Percentiles rank a stretch among this genome's conserved stretches.
These are phyloP conservation scores for Trichocladium antarcticum DNA, from an alignment of 495 filamentous ascomycete species.

Conservation along the genomic window DNA sequence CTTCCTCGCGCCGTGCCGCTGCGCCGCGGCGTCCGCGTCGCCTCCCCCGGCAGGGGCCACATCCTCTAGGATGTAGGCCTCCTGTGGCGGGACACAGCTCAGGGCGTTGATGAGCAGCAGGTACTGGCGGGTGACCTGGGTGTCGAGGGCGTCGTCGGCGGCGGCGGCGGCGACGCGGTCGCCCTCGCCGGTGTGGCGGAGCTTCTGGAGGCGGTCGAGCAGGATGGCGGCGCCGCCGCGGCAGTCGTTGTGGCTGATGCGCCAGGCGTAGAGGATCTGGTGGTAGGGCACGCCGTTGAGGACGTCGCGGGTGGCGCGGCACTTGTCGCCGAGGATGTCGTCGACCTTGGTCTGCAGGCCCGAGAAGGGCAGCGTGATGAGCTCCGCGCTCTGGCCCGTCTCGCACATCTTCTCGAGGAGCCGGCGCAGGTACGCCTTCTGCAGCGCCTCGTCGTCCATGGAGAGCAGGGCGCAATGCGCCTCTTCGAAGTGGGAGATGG, in stretches of 20 bases:
- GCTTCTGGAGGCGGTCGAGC: constrained; percentile 48
- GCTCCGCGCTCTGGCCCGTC: constrained; percentile 51
- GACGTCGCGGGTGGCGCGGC: constrained; percentile 47
- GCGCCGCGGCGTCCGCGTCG: constrained; percentile 29
- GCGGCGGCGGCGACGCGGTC: constrained; percentile 37
- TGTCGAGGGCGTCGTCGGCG: constrained; percentile 42
- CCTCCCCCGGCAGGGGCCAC: constrained; percentile 18
- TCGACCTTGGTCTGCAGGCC: constrained; percentile 69
- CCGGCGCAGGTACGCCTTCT: constrained; percentile 49
- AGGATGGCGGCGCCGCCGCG: constrained; percentile 77
- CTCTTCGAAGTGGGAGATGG: constrained; percentile 65
- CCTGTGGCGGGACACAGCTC: constrained; percentile 65
- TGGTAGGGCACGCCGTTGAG: constrained; percentile 53
- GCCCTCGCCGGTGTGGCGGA: constrained; percentile 37
- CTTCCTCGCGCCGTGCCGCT: constrained; percentile 1
- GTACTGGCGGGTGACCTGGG: constrained; percentile 56
- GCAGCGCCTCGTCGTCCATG: constrained; percentile 56
- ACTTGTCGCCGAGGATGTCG: constrained; percentile 56
- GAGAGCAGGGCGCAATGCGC: constrained; percentile 69
- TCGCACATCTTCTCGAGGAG: constrained; percentile 64
- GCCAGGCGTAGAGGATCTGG: constrained; percentile 80
- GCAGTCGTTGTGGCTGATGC: constrained; percentile 71
- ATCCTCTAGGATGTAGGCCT: constrained; percentile 58
- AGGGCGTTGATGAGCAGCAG: constrained; percentile 80
- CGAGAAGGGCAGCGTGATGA: constrained; percentile 66